These are phyloP conservation scores for Trichoderma asperellum DNA, from an alignment of 2,329 filamentous ascomycete genomes.

Conservation along the genomic window DNA sequence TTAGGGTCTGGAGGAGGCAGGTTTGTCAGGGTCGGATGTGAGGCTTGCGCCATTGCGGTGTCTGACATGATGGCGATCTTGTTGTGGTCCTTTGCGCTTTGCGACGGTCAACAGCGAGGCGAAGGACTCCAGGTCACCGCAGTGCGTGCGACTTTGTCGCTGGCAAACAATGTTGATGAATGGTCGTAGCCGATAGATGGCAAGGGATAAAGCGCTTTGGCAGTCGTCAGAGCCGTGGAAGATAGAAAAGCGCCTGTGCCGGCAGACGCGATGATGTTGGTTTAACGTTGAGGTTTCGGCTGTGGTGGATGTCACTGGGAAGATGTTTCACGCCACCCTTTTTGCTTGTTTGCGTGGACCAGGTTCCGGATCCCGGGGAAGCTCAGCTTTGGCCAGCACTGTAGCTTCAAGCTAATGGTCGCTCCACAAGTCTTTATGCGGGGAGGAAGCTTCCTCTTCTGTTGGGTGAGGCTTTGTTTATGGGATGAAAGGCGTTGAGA, in stretches of 20 bases:
- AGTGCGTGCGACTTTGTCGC: background rate
- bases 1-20: constrained; percentile 81
- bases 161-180: background rate
- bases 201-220: background rate
- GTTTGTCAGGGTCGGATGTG: constrained; percentile 74
- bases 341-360: background rate
- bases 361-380: background rate
- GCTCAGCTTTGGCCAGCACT: background rate
- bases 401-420: constrained; percentile 5
- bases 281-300: background rate
- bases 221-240: background rate
- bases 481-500: background rate
- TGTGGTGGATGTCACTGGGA: constrained; percentile 19
- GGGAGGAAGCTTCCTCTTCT: background rate
- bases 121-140: background rate
- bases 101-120: background rate
- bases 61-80: constrained; percentile 12
- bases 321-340: constrained; percentile 25
- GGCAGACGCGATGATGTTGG: background rate
- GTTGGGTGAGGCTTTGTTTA: background rate
- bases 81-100: background rate
- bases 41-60: constrained; percentile 46
- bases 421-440: background rate
- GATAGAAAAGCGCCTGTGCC: background rate
- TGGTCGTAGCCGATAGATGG: background rate